Evolutionary conservation across 2,329 filamentous ascomycete genomes (phyloP).

Genomic region (Aspergillus phoenicis): DNA sequence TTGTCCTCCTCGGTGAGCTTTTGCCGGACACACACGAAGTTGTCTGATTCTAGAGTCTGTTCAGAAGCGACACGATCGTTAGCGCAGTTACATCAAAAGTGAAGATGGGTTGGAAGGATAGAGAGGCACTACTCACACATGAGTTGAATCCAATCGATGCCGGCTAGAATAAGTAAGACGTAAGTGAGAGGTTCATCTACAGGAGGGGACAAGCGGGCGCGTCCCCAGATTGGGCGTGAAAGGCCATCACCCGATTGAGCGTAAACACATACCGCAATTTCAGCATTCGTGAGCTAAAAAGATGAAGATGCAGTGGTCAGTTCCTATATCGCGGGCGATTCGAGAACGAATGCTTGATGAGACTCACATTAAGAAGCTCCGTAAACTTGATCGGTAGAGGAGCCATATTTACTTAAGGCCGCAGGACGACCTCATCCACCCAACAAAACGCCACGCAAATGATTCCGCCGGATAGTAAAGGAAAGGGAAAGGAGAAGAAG

Average conservation of each 20-base stretch:
- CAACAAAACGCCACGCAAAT: slow-evolving; percentile 42
- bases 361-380: slow-evolving; percentile 77
- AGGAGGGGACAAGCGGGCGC: slow-evolving; percentile 10
- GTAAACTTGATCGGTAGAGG: slow-evolving; percentile 89
- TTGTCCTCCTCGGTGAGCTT: slow-evolving; percentile 82
- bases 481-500: slow-evolving; percentile 23
- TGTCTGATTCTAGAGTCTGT: slow-evolving; percentile 96
- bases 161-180: slow-evolving; percentile 51
- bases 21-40: slow-evolving; percentile 94
- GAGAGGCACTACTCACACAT: slow-evolving; percentile 63
- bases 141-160: slow-evolving; percentile 82
- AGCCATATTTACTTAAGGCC: slow-evolving; percentile 53
- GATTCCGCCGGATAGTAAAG: slow-evolving; percentile 27
- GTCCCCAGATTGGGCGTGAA: slow-evolving; percentile 13
- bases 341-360: slow-evolving; percentile 32
- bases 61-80: slow-evolving; percentile 23
- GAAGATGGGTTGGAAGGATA: neutral
- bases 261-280: slow-evolving; percentile 54
- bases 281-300: slow-evolving; percentile 54
- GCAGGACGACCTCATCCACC: slow-evolving; percentile 47
- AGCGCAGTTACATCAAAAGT: slow-evolving; percentile 13
- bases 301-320: slow-evolving; percentile 37
- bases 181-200: slow-evolving; percentile 24
- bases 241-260: slow-evolving; percentile 12
- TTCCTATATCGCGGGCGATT: neutral